A percentile compares a stretch with the other conserved stretches of the same genome.
Evolutionary conservation across 139 green algal genomes (phyloP).

Genomic region (Choricystis sp.): DNA sequence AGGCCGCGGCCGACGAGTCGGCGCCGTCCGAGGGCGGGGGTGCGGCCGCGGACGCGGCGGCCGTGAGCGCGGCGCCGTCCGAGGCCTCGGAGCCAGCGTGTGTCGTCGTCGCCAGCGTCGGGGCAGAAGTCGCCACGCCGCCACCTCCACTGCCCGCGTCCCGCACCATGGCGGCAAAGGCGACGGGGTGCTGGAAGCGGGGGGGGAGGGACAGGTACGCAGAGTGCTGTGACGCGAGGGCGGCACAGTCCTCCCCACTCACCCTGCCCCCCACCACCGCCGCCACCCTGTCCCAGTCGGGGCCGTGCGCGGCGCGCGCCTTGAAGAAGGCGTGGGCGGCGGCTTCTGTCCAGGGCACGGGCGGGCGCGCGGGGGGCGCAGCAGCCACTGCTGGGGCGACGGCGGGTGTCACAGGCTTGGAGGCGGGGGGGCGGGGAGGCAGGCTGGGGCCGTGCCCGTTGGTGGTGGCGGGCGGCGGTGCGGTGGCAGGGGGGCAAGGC

Average conservation of each 20-base stretch:
- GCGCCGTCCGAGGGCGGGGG: slow-evolving; percentile 2
- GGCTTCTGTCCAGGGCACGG: neutral
- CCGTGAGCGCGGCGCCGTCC: neutral
- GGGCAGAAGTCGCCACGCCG: slow-evolving; percentile 1
- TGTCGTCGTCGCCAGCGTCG: neutral
- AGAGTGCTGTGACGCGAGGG: slow-evolving; percentile 19
- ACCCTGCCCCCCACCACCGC: neutral
- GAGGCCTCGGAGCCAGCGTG: no score
- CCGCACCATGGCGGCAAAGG: slow-evolving; percentile 21
- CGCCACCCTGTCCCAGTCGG: slow-evolving; percentile 10
- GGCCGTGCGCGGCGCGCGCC: slow-evolving; percentile 13
- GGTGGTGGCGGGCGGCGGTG: no score
- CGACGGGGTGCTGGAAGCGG: slow-evolving; percentile 13
- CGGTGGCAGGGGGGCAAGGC: no score
- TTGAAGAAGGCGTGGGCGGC: slow-evolving; percentile 5
- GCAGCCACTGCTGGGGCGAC: no score
- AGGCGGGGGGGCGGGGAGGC: no score
- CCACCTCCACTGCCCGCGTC: neutral
- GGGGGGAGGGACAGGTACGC: slow-evolving; percentile 28
- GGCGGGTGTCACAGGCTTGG: neutral
- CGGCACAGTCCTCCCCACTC: slow-evolving; percentile 14
- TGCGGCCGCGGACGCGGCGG: neutral
- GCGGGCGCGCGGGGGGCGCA: neutral
- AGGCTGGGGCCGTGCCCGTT: no score
- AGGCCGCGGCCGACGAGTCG: neutral